Evolutionary conservation across 768 basidiomycete species (phyloP).

Genomic region (Suillus luteus): DNA sequence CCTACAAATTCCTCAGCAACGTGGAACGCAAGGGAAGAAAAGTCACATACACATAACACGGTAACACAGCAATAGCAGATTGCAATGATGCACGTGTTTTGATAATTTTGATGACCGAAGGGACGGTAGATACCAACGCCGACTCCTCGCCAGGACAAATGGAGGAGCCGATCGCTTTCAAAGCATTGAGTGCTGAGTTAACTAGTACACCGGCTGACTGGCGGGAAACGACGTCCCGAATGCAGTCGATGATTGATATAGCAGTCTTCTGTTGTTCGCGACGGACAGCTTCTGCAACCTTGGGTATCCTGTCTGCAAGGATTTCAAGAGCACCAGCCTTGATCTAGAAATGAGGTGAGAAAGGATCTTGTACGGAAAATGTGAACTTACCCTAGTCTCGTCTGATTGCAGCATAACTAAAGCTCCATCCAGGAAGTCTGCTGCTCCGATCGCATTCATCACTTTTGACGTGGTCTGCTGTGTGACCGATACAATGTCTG

Average conservation of each 20-base stretch:
- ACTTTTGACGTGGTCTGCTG: slow-evolving; percentile 53
- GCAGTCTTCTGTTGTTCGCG: slow-evolving; percentile 50
- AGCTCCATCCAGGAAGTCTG: slow-evolving; percentile 64
- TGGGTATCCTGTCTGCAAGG: slow-evolving; percentile 63
- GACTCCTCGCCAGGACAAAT: slow-evolving; percentile 67
- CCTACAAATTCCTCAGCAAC: slow-evolving; percentile 43
- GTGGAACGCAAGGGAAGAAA: background rate
- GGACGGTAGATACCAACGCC: slow-evolving; percentile 58
- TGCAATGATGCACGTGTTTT: slow-evolving; percentile 39
- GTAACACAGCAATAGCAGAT: slow-evolving; percentile 54
- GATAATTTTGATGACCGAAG: slow-evolving; percentile 53
- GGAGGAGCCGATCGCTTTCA: slow-evolving; percentile 61
- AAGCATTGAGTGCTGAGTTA: slow-evolving; percentile 54
- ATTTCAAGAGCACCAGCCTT: slow-evolving; percentile 71
- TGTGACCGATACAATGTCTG: slow-evolving; percentile 48
- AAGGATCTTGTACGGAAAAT: background rate
- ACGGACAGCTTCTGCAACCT: slow-evolving; percentile 59
- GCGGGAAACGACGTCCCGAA: slow-evolving; percentile 49
- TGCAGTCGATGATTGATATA: slow-evolving; percentile 50
- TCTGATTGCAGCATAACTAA: slow-evolving; percentile 56
- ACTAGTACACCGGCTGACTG: slow-evolving; percentile 43
- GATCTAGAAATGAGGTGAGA: slow-evolving; percentile 43
- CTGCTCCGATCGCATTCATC: slow-evolving; percentile 66
- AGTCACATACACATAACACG: slow-evolving; percentile 58
- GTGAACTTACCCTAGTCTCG: slow-evolving; percentile 48